phyloP scores from a whole-genome alignment of 495 filamentous ascomycete species.

The Lasiosphaeria hispida region DNA sequence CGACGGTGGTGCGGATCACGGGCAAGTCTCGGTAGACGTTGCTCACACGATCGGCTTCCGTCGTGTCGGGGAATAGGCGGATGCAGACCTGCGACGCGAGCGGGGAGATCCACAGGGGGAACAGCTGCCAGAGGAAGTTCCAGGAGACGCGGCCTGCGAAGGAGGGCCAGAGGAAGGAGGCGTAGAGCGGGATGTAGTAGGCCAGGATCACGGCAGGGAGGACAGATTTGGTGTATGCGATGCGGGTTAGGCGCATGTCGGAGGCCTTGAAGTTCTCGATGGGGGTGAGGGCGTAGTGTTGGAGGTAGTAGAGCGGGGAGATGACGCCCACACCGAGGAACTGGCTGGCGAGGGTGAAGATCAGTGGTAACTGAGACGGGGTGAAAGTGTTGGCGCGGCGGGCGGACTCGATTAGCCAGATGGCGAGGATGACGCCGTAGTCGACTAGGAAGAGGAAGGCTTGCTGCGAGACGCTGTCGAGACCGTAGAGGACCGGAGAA shows the following conservation, averaged over 20 bases:
- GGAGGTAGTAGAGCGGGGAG: constrained; percentile 4
- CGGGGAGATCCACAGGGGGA: constrained; percentile 4
- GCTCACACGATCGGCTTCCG: constrained; percentile 2
- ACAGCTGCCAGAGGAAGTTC: constrained; percentile 16
- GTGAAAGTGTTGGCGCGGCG: constrained; percentile 3
- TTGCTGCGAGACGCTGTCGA: background rate
- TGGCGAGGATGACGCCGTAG: constrained; percentile 2
- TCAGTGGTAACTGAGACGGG: background rate
- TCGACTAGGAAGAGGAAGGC: background rate
- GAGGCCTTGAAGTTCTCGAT: constrained; percentile 9
- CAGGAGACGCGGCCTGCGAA: background rate
- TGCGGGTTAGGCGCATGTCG: constrained; percentile 6
- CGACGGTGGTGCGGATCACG: constrained; percentile 1
- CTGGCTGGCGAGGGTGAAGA: constrained; percentile 3
- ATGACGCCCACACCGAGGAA: constrained; percentile 4
- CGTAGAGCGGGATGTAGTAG: constrained; percentile 1
- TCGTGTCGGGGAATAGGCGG: constrained; percentile 8
- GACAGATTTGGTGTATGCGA: constrained; percentile 1
- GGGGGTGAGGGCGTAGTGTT: constrained; percentile 1
- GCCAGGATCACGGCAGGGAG: background rate
- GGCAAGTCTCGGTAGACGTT: background rate
- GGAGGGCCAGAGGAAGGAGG: background rate
- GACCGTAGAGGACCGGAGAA: background rate
- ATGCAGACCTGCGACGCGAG: background rate
- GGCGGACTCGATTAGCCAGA: constrained; percentile 4